phyloP scores from a whole-genome alignment of 495 filamentous ascomycete species.

The Terfezia claveryi region DNA sequence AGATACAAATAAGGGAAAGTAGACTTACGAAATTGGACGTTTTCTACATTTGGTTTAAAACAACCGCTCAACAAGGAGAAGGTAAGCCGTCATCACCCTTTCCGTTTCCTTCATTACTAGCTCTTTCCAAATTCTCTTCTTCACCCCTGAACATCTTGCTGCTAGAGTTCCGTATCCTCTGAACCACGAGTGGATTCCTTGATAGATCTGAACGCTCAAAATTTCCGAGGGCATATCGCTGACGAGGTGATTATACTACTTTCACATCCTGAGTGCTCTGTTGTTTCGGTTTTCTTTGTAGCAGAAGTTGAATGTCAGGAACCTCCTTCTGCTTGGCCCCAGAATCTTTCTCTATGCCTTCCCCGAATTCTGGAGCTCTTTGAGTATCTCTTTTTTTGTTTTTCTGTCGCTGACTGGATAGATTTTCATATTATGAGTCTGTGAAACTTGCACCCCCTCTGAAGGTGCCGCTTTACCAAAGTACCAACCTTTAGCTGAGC shows the following conservation, averaged over 20 bases:
- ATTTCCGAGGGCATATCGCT: constrained; percentile 15
- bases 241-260: not conserved
- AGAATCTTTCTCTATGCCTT: not conserved
- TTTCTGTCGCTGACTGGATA: not conserved
- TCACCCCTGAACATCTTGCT: not conserved
- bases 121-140: constrained; percentile 13
- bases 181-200: constrained; percentile 35
- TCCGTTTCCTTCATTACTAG: constrained; percentile 19
- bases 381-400: not conserved
- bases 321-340: not conserved
- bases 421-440: constrained; percentile 24
- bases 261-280: not conserved
- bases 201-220: constrained; percentile 46
- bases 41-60: constrained; percentile 49
- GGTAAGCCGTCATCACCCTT: constrained; percentile 40
- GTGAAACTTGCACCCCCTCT: not conserved
- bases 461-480: constrained; percentile 28
- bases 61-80: constrained; percentile 43
- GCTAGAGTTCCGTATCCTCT: not conserved
- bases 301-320: not conserved
- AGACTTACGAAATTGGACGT: constrained; percentile 36
- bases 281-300: not conserved
- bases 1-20: not conserved
- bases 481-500: constrained; percentile 50
- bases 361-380: not conserved